Conservation (phyloP, 202 grass and related monocot species). For the Brachypodium distachyon region DNA sequence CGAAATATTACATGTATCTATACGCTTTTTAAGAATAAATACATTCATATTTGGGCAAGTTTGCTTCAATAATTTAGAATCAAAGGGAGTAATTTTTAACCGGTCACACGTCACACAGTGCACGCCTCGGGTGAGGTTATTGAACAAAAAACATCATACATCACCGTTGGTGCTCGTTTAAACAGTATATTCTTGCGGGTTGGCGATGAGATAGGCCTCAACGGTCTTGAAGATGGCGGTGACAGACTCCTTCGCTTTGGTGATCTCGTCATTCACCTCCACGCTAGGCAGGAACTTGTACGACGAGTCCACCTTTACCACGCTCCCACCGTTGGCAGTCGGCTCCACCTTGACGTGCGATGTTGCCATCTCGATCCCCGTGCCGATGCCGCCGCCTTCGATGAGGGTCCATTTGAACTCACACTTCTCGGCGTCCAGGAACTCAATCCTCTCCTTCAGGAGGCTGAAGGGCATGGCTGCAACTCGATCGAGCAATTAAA, state of each 20-base stretch:
- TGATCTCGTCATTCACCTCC: conserved; percentile 14
- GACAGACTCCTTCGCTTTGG: conserved; percentile 39
- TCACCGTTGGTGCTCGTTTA: too few species aligned
- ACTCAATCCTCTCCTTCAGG: conserved; percentile 59
- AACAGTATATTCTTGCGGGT: conserved; percentile 57
- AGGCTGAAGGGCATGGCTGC: conserved; percentile 33
- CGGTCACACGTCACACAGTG: too few species aligned
- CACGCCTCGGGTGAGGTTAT: too few species aligned
- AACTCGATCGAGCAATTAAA: too few species aligned
- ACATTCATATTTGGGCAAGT: too few species aligned
- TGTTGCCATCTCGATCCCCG: conserved; percentile 16
- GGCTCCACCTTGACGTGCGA: conserved; percentile 49
- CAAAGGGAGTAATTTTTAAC: too few species aligned
- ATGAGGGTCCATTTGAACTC: conserved; percentile 37
- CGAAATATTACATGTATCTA: too few species aligned
- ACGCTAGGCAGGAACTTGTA: conserved; percentile 40
- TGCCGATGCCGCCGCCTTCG: conserved; percentile 45
- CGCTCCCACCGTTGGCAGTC: conserved; percentile 14
- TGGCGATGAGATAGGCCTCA: conserved; percentile 43
- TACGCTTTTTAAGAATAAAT: too few species aligned
- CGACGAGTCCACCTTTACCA: conserved; percentile 32
- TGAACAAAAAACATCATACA: too few species aligned
- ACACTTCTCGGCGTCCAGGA: conserved; percentile 41
- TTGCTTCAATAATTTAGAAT: too few species aligned
- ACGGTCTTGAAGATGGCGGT: conserved; percentile 30